A percentile compares a stretch with the other conserved stretches of the same genome.
Evolutionary conservation across 768 basidiomycete genomes (phyloP).

Genomic region (Trametes maxima): DNA sequence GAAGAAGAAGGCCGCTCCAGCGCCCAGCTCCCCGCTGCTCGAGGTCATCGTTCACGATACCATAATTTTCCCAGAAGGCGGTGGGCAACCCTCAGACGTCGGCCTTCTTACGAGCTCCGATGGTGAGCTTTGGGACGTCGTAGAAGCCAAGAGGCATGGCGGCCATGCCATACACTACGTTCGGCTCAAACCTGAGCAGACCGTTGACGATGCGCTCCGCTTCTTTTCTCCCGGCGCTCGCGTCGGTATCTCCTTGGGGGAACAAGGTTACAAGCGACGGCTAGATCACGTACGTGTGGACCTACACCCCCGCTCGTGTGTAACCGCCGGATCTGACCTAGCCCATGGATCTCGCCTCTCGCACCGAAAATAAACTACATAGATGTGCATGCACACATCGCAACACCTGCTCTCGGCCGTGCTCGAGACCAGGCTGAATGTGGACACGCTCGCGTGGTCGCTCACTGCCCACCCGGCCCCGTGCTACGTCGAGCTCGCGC

Average conservation of each 20-base stretch:
- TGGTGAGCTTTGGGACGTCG: slow-evolving; percentile 56
- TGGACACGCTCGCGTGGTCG: slow-evolving; percentile 85
- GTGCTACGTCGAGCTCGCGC: slow-evolving; percentile 77
- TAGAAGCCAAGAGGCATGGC: slow-evolving; percentile 68
- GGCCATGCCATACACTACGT: slow-evolving; percentile 79
- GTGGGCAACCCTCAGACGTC: slow-evolving; percentile 80
- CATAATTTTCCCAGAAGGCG: slow-evolving; percentile 80
- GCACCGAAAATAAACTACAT: neutral
- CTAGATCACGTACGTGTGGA: slow-evolving; percentile 66
- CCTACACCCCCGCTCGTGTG: neutral
- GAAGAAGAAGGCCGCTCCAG: slow-evolving; percentile 55
- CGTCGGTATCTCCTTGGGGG: slow-evolving; percentile 56
- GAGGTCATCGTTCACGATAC: slow-evolving; percentile 77
- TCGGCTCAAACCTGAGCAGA: slow-evolving; percentile 39
- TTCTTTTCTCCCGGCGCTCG: slow-evolving; percentile 53
- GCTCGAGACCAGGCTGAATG: slow-evolving; percentile 61
- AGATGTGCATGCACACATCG: slow-evolving; percentile 87
- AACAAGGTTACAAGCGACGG: slow-evolving; percentile 63
- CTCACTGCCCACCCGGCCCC: slow-evolving; percentile 66
- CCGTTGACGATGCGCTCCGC: slow-evolving; percentile 45
- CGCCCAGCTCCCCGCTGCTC: slow-evolving; percentile 53
- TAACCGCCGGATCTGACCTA: slow-evolving; percentile 5
- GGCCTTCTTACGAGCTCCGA: slow-evolving; percentile 53
- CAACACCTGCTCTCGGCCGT: slow-evolving; percentile 84
- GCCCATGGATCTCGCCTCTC: neutral